A percentile compares a stretch with the other conserved stretches of the same genome.
These are phyloP conservation scores for Westerdykella sp. DNA, from an alignment of 2,329 filamentous ascomycete species.

Conservation along the genomic window DNA sequence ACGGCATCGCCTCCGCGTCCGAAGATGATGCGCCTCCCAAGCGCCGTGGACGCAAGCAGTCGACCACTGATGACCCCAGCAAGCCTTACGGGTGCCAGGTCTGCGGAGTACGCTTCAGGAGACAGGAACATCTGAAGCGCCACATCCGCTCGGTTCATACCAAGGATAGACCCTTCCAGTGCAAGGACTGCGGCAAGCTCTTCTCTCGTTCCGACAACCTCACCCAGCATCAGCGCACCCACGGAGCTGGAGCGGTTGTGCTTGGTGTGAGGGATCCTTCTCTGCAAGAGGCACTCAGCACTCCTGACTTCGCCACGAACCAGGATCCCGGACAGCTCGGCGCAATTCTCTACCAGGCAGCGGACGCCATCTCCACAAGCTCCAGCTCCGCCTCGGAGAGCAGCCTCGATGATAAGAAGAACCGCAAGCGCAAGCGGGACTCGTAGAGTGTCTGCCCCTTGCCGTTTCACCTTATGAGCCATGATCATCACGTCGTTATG, in stretches of 20 bases:
- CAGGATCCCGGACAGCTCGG: slow-evolving; percentile 36
- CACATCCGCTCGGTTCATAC: slow-evolving; percentile 98
- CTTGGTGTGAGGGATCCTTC: slow-evolving; percentile 79
- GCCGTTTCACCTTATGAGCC: slow-evolving; percentile 31
- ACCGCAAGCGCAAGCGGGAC: slow-evolving; percentile 75
- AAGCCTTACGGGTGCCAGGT: slow-evolving; percentile 98
- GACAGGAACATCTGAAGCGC: slow-evolving; percentile 96
- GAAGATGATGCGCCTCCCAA: slow-evolving; percentile 56
- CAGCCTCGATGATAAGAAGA: slow-evolving; percentile 40
- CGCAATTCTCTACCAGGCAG: slow-evolving; percentile 35
- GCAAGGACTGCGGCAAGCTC: slow-evolving; percentile 96
- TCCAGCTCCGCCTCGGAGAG: slow-evolving; percentile 35
- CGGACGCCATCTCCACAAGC: slow-evolving; percentile 29
- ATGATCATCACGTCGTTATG: slow-evolving; percentile 27
- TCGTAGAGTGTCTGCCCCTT: slow-evolving; percentile 10
- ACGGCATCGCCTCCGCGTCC: slow-evolving; percentile 44
- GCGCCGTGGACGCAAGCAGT: slow-evolving; percentile 96
- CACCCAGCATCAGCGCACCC: slow-evolving; percentile 89
- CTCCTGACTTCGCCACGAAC: slow-evolving; percentile 21
- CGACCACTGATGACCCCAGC: slow-evolving; percentile 90
- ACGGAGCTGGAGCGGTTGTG: slow-evolving; percentile 81
- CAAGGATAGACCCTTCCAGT: slow-evolving; percentile 97
- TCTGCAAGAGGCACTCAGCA: slow-evolving; percentile 41
- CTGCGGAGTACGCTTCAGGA: slow-evolving; percentile 94
- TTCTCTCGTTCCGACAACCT: slow-evolving; percentile 98